Evolutionary conservation across 2,329 filamentous ascomycete species (phyloP), one percentile per base, ranked within the genome.

Genomic region (Aspergillus ibericus): DNA sequence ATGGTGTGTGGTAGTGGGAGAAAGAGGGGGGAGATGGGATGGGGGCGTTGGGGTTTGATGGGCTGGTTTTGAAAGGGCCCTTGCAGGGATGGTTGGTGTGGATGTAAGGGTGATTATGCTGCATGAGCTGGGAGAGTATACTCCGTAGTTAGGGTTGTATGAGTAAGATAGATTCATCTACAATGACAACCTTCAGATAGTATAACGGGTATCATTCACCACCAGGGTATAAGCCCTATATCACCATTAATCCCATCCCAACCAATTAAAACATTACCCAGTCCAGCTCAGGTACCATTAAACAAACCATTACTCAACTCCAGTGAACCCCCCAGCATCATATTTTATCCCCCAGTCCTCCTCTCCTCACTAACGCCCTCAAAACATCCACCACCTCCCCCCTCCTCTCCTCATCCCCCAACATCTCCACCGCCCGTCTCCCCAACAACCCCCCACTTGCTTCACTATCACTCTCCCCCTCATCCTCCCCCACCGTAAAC

Each of bases 321-420:
- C 29, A 32, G n/a, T 29, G 15, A 48, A 10, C 32, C 25, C 44
- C 25, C 44, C 44, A 48, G 44, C 44, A 25, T 25, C 44, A 48
- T 48, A 25, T 15, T 10, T 13, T n/a, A n/a, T n/a, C n/a, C n/a
- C n/a, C n/a, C 25, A 47, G 32, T 5, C 2, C n/a, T 8, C 15
- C 25, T 9, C 1, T 29, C n/a, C 32, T 48, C 6, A 32, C 16
- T n/a, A 58, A 36, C 22, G 66, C 56, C 34, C 48, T 52, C 44
- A 58, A 20, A 4, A 55, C 13, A 50, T 62, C 58, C 16, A 66
- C 54, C 12, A 66, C 55, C 12, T 53, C 49, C 9, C 63, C 64
- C 3, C 63, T 61, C 55, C 65, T 61, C 55, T 57, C 54, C 0
- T 61, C 61, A 27, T 63, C 51, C 25, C 60, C 56, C 27, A 59